Percentiles rank a stretch among this genome's conserved stretches.
Evolutionary conservation across 2,329 filamentous ascomycete species (phyloP).

Genomic region (Pestalotiopsis sp.): DNA sequence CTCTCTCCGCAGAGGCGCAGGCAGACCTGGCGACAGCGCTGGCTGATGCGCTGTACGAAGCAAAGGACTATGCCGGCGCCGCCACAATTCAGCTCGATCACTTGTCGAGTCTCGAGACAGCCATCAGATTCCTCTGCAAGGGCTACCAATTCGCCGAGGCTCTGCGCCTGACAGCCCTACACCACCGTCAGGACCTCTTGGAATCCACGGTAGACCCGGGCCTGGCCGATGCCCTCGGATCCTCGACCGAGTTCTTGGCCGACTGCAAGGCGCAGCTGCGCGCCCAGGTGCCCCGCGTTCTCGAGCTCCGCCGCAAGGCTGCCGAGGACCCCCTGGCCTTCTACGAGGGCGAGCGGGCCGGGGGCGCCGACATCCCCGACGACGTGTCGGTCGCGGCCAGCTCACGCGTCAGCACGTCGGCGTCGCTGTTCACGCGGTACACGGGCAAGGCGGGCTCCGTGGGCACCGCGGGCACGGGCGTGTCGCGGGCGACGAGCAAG

Average conservation of each 20-base stretch:
- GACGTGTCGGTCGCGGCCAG: slow-evolving; percentile 86
- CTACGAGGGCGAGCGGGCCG: slow-evolving; percentile 75
- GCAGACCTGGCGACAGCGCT: slow-evolving; percentile 71
- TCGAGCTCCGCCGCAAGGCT: slow-evolving; percentile 80
- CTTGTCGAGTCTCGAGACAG: slow-evolving; percentile 69
- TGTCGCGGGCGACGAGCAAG: slow-evolving; percentile 80
- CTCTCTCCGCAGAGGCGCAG: slow-evolving; percentile 63
- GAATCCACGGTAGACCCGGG: slow-evolving; percentile 72
- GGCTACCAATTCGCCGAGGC: slow-evolving; percentile 88
- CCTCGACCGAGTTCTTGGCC: slow-evolving; percentile 86
- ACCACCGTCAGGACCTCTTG: slow-evolving; percentile 65
- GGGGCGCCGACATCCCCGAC: slow-evolving; percentile 76
- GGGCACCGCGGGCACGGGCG: slow-evolving; percentile 72
- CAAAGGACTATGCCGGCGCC: slow-evolving; percentile 80
- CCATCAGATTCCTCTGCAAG: slow-evolving; percentile 80
- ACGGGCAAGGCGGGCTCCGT: slow-evolving; percentile 69
- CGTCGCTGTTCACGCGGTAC: slow-evolving; percentile 92
- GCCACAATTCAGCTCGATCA: slow-evolving; percentile 83
- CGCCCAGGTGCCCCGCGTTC: slow-evolving; percentile 84
- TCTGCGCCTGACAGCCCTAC: slow-evolving; percentile 72
- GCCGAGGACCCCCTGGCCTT: slow-evolving; percentile 84
- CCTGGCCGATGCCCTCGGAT: slow-evolving; percentile 78
- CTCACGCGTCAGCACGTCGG: slow-evolving; percentile 78
- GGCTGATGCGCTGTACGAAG: slow-evolving; percentile 78
- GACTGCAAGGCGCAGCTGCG: slow-evolving; percentile 87